phyloP scores from a whole-genome alignment of 495 filamentous ascomycete genomes.

The Penicillium soppii region DNA sequence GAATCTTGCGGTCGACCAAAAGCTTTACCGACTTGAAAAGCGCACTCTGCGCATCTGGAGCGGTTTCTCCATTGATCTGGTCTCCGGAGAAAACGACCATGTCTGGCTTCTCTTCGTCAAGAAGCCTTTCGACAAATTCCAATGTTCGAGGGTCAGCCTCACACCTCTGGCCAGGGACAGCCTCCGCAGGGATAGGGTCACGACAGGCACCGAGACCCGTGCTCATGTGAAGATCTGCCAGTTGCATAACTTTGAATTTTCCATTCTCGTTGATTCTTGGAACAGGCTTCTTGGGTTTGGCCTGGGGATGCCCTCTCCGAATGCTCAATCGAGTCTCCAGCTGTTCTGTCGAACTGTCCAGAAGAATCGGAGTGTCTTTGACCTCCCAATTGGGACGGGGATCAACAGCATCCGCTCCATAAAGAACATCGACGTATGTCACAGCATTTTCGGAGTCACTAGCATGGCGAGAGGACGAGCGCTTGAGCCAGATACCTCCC shows the following conservation, averaged over 20 bases:
- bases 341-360: constrained; percentile 60
- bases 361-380: constrained; percentile 63
- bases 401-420: constrained; percentile 91
- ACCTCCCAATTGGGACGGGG: constrained; percentile 81
- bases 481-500: constrained; percentile 83
- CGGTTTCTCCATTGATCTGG: constrained; percentile 91
- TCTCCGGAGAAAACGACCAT: constrained; percentile 89
- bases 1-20: constrained; percentile 82
- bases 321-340: constrained; percentile 72
- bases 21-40: constrained; percentile 91
- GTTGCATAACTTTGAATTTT: constrained; percentile 96
- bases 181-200: constrained; percentile 72
- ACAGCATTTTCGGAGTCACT: constrained; percentile 76
- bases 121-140: constrained; percentile 76
- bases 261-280: constrained; percentile 80
- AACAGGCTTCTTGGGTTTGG: constrained; percentile 59
- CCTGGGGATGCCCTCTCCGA: constrained; percentile 61
- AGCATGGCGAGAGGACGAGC: constrained; percentile 70
- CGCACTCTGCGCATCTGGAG: constrained; percentile 87
- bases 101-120: constrained; percentile 91
- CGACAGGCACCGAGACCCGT: constrained; percentile 84
- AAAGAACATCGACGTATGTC: constrained; percentile 86
- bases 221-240: constrained; percentile 86
- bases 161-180: constrained; percentile 68
- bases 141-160: constrained; percentile 90